phyloP scores from a whole-genome alignment of 805 yeast genomes.

The Debaryomyces hansenii region DNA sequence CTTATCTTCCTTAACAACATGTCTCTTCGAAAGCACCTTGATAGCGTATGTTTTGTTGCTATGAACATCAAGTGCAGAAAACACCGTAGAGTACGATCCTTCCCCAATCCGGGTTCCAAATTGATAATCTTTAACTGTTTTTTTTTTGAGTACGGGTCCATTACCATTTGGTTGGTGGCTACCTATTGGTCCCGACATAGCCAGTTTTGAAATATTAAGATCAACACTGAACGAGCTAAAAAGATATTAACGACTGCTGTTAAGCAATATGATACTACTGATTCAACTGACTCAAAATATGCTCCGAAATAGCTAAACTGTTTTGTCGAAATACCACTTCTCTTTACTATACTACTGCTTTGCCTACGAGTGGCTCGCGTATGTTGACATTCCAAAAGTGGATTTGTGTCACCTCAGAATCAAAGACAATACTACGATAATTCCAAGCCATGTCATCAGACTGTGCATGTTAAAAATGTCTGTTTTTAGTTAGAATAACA shows the following conservation, averaged over 20 bases:
- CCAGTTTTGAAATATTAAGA: not conserved
- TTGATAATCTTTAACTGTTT: constrained; percentile 79
- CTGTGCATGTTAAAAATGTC: too few species aligned
- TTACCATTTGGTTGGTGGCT: not conserved
- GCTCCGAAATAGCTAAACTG: too few species aligned
- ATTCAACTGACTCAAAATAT: too few species aligned
- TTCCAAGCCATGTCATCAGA: too few species aligned
- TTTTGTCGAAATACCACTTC: too few species aligned
- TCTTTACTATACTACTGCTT: too few species aligned
- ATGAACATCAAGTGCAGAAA: constrained; percentile 76
- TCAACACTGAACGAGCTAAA: too few species aligned
- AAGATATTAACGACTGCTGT: too few species aligned
- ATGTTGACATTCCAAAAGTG: not conserved
- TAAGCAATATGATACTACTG: too few species aligned
- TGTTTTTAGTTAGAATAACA: too few species aligned
- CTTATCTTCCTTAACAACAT: constrained; percentile 91
- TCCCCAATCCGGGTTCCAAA: constrained; percentile 90
- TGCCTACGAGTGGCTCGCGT: not conserved
- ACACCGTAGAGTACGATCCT: constrained; percentile 94
- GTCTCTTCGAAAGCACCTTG: constrained; percentile 86
- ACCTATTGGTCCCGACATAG: not conserved
- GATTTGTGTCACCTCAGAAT: too few species aligned
- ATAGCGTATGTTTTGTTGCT: constrained; percentile 82
- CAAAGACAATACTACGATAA: too few species aligned
- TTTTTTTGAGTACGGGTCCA: constrained; percentile 21